Evolutionary conservation across 2,329 filamentous ascomycete species (phyloP).

Genomic region (Fusarium sp.): DNA sequence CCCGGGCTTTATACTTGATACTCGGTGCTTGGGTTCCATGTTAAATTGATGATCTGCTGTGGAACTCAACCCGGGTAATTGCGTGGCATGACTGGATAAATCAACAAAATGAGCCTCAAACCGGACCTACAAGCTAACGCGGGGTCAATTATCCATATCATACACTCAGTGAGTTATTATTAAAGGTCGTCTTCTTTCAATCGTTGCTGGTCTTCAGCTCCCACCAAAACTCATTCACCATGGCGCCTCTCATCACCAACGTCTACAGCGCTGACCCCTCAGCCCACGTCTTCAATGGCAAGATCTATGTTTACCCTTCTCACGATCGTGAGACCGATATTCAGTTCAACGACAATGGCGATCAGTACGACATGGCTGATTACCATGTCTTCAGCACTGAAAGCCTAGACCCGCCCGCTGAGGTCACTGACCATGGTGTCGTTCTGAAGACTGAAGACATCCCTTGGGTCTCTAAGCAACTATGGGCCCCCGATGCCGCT

Average conservation of each 20-base stretch:
- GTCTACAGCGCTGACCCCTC: conserved; percentile 85
- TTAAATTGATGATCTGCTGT: conserved; percentile 15
- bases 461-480: conserved; percentile 81
- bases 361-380: conserved; percentile 87
- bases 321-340: conserved; percentile 83
- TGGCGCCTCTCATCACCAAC: conserved; percentile 75
- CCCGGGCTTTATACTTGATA: neutral
- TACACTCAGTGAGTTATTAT: conserved; percentile 1
- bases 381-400: conserved; percentile 79
- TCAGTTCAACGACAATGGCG: conserved; percentile 83
- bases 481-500: conserved; percentile 85
- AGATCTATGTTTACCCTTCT: conserved; percentile 83
- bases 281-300: conserved; percentile 81
- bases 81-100: conserved; percentile 41
- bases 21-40: conserved; percentile 3
- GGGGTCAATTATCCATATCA: conserved; percentile 34
- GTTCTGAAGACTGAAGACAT: conserved; percentile 73
- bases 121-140: conserved; percentile 24
- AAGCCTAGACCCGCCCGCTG: conserved; percentile 64
- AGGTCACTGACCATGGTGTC: conserved; percentile 78
- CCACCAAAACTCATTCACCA: conserved; percentile 10
- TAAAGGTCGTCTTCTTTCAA: conserved; percentile 8
- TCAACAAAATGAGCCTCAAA: conserved; percentile 29
- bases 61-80: conserved; percentile 41
- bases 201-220: neutral